These are phyloP conservation scores for Ganoderma boninense DNA, from an alignment of 1,284 basidiomycete genomes.

Conservation along the genomic window DNA sequence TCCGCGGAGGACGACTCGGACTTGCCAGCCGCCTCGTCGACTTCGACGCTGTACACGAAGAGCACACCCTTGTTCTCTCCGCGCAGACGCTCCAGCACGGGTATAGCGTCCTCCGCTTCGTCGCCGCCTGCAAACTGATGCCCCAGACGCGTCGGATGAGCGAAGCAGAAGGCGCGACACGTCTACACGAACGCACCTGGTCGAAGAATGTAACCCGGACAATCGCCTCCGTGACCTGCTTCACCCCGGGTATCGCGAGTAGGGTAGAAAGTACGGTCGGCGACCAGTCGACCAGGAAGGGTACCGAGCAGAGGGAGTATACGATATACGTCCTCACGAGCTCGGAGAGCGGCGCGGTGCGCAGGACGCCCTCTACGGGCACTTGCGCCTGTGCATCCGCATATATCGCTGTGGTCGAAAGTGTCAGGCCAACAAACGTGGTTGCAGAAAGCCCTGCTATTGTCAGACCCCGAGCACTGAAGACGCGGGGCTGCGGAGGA, in stretches of 20 bases:
- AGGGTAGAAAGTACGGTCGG: conserved; percentile 73
- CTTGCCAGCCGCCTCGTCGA: conserved; percentile 59
- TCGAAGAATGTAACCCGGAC: conserved; percentile 89
- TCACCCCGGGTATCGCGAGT: conserved; percentile 73
- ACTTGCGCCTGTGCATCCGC: conserved; percentile 7
- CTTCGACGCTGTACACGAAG: conserved; percentile 90
- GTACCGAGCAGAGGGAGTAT: conserved; percentile 83
- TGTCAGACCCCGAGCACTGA: background rate
- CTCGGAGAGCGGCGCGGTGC: conserved; percentile 45
- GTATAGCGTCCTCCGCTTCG: conserved; percentile 73
- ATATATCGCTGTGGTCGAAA: conserved; percentile 7
- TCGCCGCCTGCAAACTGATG: conserved; percentile 89
- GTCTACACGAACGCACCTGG: conserved; percentile 57
- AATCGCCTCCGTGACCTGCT: conserved; percentile 71
- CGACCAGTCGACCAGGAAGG: conserved; percentile 82
- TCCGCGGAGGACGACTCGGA: conserved; percentile 22
- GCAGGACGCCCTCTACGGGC: conserved; percentile 8
- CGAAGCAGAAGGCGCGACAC: too few relatives aligned
- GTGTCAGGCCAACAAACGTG: conserved; percentile 7
- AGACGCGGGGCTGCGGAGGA: background rate
- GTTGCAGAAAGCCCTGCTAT: conserved; percentile 9
- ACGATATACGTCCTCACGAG: conserved; percentile 81
- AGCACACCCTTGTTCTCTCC: conserved; percentile 77
- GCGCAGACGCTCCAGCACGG: conserved; percentile 72
- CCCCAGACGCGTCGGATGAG: conserved; percentile 34